Conservation (phyloP, 1,284 basidiomycete species). For the Ceraceosorus guamensis region DNA sequence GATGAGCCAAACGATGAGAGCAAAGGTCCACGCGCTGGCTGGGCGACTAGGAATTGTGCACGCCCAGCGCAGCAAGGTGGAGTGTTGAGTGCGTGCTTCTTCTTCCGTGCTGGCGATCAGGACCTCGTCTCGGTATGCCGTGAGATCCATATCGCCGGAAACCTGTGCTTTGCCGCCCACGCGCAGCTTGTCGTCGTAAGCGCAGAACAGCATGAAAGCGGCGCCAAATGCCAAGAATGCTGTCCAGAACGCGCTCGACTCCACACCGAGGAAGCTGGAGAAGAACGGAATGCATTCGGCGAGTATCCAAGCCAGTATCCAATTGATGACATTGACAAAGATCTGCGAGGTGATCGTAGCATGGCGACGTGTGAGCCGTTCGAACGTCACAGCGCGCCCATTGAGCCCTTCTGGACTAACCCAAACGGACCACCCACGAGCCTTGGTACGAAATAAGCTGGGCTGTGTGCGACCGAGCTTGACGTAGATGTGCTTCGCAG, state of each 20-base stretch:
- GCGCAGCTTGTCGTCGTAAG: no score
- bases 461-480: conserved; percentile 30
- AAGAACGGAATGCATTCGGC: conserved; percentile 39
- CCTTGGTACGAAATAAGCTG: conserved; percentile 8
- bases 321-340: conserved; percentile 38
- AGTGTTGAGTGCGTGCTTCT: conserved; percentile 30
- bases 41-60: no score
- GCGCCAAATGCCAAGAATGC: neutral
- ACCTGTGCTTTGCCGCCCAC: no score
- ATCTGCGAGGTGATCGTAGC: no score
- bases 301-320: conserved; percentile 31
- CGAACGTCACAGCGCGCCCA: no score
- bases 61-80: neutral
- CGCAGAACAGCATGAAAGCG: neutral
- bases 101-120: no score
- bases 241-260: conserved; percentile 22
- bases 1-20: no score
- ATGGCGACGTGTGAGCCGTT: no score
- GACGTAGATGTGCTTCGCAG: conserved; percentile 31
- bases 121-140: no score
- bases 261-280: conserved; percentile 25
- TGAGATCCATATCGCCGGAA: no score
- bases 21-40: conserved; percentile 36
- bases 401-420: no score
- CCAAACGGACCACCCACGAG: conserved; percentile 22